Conservation (phyloP, 2,329 filamentous ascomycete species). For the Escovopsis sp. region DNA sequence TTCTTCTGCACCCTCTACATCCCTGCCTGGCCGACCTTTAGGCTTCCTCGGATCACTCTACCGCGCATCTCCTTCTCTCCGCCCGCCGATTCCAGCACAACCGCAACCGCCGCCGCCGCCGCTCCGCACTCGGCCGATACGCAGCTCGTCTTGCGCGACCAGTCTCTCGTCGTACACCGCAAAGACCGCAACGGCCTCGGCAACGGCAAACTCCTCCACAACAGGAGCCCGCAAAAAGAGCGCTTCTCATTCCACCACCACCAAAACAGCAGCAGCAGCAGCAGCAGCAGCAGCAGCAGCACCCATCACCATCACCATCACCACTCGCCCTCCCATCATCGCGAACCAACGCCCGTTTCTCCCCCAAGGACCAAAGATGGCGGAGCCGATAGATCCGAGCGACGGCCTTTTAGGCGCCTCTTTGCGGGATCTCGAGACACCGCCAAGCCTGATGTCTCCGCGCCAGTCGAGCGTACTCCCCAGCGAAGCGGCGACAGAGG, state of each 20-base stretch:
- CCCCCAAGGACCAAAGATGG: background rate
- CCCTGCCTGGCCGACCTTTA: slow-evolving; percentile 17
- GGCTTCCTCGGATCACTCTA: slow-evolving; percentile 22
- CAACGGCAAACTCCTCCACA: background rate
- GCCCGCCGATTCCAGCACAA: background rate
- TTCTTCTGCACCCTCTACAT: slow-evolving; percentile 37
- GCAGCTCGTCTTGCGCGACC: slow-evolving; percentile 18
- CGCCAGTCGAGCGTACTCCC: slow-evolving; percentile 18
- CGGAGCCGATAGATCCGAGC: background rate
- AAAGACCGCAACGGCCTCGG: slow-evolving; percentile 11
- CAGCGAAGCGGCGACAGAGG: slow-evolving; percentile 22
- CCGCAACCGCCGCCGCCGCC: slow-evolving; percentile 10
- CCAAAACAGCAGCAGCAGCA: slow-evolving; percentile 7
- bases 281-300: slow-evolving; percentile 10
- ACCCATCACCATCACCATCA: slow-evolving; percentile 8
- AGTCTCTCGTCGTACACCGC: slow-evolving; percentile 17
- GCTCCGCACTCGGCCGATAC: slow-evolving; percentile 10
- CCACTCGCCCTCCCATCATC: too few relatives aligned
- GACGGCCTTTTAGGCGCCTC: slow-evolving; percentile 33
- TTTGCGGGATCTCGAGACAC: slow-evolving; percentile 39
- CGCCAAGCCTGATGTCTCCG: slow-evolving; percentile 22
- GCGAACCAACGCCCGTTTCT: slow-evolving; percentile 15
- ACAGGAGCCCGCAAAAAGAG: slow-evolving; percentile 1
- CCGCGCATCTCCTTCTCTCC: slow-evolving; percentile 9
- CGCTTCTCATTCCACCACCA: slow-evolving; percentile 4